Evolutionary conservation across 1,139 yeast genomes (phyloP).

Genomic region (Maudiozyma humilis): DNA sequence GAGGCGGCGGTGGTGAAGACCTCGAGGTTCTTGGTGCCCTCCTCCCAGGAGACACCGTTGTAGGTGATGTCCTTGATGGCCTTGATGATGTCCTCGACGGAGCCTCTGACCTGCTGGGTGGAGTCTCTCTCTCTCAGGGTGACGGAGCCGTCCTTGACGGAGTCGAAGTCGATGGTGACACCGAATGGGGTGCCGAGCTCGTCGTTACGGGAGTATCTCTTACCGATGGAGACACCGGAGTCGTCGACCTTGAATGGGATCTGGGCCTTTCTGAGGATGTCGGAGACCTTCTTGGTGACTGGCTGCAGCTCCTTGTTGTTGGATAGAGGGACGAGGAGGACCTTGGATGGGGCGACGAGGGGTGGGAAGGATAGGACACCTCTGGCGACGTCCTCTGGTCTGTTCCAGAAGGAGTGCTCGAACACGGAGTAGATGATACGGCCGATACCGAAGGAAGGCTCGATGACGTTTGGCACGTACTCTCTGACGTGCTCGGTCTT

Average conservation of each 20-base stretch:
- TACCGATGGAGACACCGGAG: constrained; percentile 95
- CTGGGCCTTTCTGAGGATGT: constrained; percentile 66
- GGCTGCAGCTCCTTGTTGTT: constrained; percentile 76
- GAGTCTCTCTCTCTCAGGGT: constrained; percentile 98
- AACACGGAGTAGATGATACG: constrained; percentile 88
- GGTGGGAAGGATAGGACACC: constrained; percentile 92
- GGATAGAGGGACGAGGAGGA: constrained; percentile 87
- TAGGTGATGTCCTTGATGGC: constrained; percentile 76
- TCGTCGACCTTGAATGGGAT: constrained; percentile 96
- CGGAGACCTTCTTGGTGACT: constrained; percentile 59
- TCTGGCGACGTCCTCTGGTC: constrained; percentile 89
- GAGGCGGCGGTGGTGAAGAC: constrained; percentile 43
- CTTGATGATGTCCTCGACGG: constrained; percentile 63
- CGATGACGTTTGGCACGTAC: constrained; percentile 94
- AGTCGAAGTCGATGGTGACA: constrained; percentile 93
- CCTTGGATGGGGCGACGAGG: constrained; percentile 95
- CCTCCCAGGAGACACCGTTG: constrained; percentile 69
- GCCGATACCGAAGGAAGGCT: constrained; percentile 98
- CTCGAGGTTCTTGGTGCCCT: constrained; percentile 64
- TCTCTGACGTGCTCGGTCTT: constrained; percentile 89
- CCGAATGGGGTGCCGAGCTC: constrained; percentile 99
- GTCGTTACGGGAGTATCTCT: constrained; percentile 97
- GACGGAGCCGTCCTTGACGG: constrained; percentile 79
- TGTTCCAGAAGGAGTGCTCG: constrained; percentile 92
- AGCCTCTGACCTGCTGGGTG: constrained; percentile 94